Conservation (phyloP, 306 rosid genomes). For the Quercus parvula region DNA sequence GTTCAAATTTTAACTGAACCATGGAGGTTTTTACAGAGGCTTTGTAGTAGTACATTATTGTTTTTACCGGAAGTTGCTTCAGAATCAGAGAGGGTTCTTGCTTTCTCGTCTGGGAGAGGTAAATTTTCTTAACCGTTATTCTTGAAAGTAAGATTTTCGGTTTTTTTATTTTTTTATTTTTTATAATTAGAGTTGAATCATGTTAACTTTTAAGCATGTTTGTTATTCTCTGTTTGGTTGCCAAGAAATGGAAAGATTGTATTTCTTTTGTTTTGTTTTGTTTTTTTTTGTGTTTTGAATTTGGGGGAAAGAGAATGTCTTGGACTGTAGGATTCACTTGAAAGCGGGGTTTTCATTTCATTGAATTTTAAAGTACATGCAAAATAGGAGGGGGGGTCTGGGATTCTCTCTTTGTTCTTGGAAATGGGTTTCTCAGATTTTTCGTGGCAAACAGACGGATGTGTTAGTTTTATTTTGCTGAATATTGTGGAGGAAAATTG, state of each 20-base stretch:
- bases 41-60: neutral
- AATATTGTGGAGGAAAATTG: neutral
- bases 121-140: neutral
- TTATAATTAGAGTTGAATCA: neutral
- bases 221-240: slow-evolving; percentile 1
- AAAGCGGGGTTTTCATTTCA: neutral
- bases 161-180: neutral
- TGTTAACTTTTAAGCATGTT: neutral
- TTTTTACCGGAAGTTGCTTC: neutral
- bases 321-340: neutral
- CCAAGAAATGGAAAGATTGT: neutral
- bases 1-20: neutral
- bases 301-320: neutral
- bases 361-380: neutral
- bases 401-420: neutral
- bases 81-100: neutral
- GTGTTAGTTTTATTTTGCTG: neutral
- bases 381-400: neutral
- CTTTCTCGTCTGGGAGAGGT: slow-evolving; percentile 7
- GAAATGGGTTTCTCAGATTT: neutral
- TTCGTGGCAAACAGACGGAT: neutral
- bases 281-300: neutral
- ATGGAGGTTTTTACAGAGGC: neutral
- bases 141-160: no score
- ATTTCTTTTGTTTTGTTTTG: neutral